These are phyloP conservation scores for Colletotrichum aenigma DNA, from an alignment of 2,329 filamentous ascomycete species.

Conservation along the genomic window DNA sequence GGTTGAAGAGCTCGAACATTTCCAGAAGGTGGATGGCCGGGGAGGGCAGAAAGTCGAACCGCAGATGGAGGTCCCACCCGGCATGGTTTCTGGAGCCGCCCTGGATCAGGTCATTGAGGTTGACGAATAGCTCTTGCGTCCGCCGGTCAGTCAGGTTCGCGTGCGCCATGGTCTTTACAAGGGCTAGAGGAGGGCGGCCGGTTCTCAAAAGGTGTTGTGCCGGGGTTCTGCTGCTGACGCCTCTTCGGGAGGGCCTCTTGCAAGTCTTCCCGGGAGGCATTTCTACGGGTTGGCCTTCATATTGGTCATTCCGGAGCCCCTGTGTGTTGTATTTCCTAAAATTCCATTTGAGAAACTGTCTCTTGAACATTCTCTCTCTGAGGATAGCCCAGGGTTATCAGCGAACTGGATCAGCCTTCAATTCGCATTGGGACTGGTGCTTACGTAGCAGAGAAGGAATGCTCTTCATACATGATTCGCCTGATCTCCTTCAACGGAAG, in stretches of 20 bases:
- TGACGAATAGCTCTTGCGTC: not conserved
- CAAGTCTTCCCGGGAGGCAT: not conserved
- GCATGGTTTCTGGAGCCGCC: not conserved
- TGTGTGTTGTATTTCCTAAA: not conserved
- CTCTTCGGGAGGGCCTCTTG: not conserved
- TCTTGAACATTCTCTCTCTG: not conserved
- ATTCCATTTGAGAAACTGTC: not conserved
- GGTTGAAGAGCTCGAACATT: not conserved
- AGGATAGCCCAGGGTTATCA: not conserved
- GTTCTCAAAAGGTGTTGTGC: not conserved
- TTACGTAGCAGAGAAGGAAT: not conserved
- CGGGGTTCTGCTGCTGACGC: not conserved
- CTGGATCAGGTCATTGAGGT: not conserved
- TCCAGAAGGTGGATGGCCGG: not conserved
- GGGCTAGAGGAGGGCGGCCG: not conserved
- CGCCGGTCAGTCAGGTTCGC: not conserved
- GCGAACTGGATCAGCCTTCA: not conserved
- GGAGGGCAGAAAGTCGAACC: not conserved
- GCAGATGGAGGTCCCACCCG: not conserved
- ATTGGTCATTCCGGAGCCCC: not conserved
- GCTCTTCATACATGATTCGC: not conserved
- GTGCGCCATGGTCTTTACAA: not conserved
- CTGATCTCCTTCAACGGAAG: not conserved
- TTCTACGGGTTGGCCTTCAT: not conserved
- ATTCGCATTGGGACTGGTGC: not conserved